phyloP scores from a whole-genome alignment of 2,329 filamentous ascomycete genomes.

The Aureobasidium leucospermi region DNA sequence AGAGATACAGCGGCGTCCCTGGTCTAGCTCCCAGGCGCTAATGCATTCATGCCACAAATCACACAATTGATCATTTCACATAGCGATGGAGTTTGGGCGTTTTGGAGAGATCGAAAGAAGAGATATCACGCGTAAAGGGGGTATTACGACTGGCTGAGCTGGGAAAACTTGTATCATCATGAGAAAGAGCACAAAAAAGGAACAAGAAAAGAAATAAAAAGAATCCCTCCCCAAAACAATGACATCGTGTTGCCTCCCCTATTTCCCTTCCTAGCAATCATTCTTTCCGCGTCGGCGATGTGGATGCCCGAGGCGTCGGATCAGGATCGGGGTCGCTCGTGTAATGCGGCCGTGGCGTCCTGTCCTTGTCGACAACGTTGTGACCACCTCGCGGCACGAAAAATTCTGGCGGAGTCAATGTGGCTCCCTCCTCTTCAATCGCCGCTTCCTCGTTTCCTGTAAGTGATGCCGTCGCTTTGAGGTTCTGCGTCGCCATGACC shows the following conservation, averaged over 20 bases:
- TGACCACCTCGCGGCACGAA: constrained; percentile 38
- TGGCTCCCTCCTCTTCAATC: constrained; percentile 25
- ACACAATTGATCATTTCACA: constrained; percentile 2
- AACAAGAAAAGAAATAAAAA: constrained; percentile 1
- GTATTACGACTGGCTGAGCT: constrained; percentile 10
- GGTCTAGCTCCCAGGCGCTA: constrained; percentile 37
- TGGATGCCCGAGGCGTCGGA: constrained; percentile 33
- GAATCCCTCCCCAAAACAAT: background rate
- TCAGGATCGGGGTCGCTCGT: constrained; percentile 28
- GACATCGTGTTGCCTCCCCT: background rate
- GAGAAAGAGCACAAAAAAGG: background rate
- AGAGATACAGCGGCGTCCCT: constrained; percentile 66
- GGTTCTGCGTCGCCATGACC: constrained; percentile 20
- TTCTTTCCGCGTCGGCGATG: constrained; percentile 16
- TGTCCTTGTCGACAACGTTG: constrained; percentile 25
- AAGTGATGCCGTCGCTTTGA: constrained; percentile 1
- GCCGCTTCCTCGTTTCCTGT: constrained; percentile 7
- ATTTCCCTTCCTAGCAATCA: background rate
- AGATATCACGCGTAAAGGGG: background rate
- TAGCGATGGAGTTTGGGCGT: constrained; percentile 12
- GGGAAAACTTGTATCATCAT: constrained; percentile 5
- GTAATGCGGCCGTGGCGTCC: background rate
- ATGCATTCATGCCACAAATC: background rate
- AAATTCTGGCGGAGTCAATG: constrained; percentile 45
- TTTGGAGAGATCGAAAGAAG: background rate